Evolutionary conservation across 2,329 filamentous ascomycete genomes (phyloP).

Genomic region (Microdochium nivale): DNA sequence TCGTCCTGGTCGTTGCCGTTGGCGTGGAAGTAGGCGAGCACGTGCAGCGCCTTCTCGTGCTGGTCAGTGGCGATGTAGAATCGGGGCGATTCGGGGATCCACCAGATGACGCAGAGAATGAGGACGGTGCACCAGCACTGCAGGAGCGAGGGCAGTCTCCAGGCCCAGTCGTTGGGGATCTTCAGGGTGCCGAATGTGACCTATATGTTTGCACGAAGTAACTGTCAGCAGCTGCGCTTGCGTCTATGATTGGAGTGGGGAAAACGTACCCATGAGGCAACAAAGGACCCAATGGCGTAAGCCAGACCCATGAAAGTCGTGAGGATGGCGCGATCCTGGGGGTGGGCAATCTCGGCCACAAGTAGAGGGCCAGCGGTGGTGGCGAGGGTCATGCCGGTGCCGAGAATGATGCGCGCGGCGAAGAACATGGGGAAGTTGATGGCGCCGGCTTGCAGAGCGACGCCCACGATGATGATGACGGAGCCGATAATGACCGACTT

Average conservation of each 20-base stretch:
- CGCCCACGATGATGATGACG: conserved; percentile 16
- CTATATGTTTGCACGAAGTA: too few relatives aligned
- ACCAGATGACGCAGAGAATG: conserved; percentile 30
- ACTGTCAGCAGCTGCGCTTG: too few relatives aligned
- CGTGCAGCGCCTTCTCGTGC: conserved; percentile 43
- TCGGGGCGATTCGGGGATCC: conserved; percentile 25
- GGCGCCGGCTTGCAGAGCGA: conserved; percentile 13
- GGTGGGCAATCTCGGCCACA: conserved; percentile 25
- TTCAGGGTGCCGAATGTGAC: conserved; percentile 28
- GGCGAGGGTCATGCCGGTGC: conserved; percentile 20
- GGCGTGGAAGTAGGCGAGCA: conserved; percentile 53
- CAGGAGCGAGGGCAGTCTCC: conserved; percentile 49
- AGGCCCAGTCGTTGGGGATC: conserved; percentile 36
- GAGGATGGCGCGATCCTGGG: conserved; percentile 22
- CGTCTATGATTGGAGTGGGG: too few relatives aligned
- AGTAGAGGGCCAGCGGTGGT: conserved; percentile 22
- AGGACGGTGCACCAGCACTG: conserved; percentile 36
- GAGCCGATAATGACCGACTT: conserved; percentile 19
- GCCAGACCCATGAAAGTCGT: conserved; percentile 18
- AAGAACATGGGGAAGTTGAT: conserved; percentile 20
- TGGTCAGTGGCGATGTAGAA: conserved; percentile 35
- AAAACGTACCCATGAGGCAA: conserved; percentile 18
- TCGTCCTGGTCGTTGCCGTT: conserved; percentile 28
- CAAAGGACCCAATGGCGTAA: conserved; percentile 17
- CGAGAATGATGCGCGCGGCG: conserved; percentile 22